Evolutionary conservation across 176 grass and related monocot species (phyloP).

Genomic region (Tillandsia fasciculata): DNA sequence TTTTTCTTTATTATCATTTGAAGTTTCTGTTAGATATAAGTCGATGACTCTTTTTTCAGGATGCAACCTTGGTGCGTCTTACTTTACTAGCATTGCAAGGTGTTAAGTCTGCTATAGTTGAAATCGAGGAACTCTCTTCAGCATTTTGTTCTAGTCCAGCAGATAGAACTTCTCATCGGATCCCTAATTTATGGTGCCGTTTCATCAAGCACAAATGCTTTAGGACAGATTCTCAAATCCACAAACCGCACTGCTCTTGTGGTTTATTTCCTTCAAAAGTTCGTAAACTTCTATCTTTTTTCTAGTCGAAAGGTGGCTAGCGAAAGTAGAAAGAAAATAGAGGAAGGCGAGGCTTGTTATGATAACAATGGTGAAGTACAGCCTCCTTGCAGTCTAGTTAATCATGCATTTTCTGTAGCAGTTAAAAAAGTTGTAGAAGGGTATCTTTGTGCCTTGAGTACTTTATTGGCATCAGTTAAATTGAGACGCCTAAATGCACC

Average conservation of each 20-base stretch:
- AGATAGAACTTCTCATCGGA: conserved; percentile 58
- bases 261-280: conserved; percentile 74
- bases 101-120: conserved; percentile 58
- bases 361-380: conserved; percentile 21
- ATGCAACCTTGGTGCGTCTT: conserved; percentile 63
- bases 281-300: conserved; percentile 66
- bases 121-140: conserved; percentile 63
- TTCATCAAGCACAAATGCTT: conserved; percentile 48
- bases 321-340: conserved; percentile 19
- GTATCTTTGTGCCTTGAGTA: conserved; percentile 77
- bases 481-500: conserved; percentile 42
- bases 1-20: background rate
- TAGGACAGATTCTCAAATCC: conserved; percentile 70
- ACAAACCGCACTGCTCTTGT: conserved; percentile 45
- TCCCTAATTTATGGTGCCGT: conserved; percentile 68
- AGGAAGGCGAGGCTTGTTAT: conserved; percentile 15
- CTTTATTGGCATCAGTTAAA: conserved; percentile 58
- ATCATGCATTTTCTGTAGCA: conserved; percentile 79
- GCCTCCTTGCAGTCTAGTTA: conserved; percentile 56
- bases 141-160: conserved; percentile 53
- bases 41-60: conserved; percentile 38
- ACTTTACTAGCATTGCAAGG: conserved; percentile 65
- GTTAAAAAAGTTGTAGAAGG: conserved; percentile 85
- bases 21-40: conserved; percentile 7
- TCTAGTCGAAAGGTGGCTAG: conserved; percentile 26